Evolutionary conservation across 106 monocot species (phyloP).

Genomic region (Alisma plantagoaquatica): DNA sequence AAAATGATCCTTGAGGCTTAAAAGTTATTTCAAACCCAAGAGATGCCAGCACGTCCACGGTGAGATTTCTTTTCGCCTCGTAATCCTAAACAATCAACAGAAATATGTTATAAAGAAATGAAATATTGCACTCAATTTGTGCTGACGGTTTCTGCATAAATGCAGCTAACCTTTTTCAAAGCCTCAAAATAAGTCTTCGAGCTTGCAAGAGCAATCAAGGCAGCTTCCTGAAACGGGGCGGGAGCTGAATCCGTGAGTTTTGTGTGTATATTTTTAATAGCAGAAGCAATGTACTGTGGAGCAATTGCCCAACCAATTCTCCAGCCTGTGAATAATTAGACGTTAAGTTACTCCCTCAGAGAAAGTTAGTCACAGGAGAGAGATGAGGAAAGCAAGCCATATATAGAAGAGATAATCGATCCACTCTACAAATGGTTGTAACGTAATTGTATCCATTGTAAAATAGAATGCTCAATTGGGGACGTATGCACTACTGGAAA

Average conservation of each 20-base stretch:
- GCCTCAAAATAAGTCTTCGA: conserved; percentile 35
- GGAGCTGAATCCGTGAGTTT: conserved; percentile 91
- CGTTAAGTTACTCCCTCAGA: too few relatives aligned
- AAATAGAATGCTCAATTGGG: too few relatives aligned
- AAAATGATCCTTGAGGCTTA: conserved; percentile 75
- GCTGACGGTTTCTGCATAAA: too few relatives aligned
- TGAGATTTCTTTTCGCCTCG: conserved; percentile 57
- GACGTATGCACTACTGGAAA: too few relatives aligned
- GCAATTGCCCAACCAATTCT: conserved; percentile 93
- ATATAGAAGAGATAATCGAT: too few relatives aligned
- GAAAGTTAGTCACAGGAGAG: too few relatives aligned
- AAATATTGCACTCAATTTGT: conserved; percentile 1
- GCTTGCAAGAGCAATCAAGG: conserved; percentile 58
- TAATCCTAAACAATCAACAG: conserved; percentile 47
- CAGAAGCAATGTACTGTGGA: conserved; percentile 49
- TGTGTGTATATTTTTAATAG: conserved; percentile 76
- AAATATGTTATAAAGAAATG: neutral
- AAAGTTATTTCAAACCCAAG: conserved; percentile 53
- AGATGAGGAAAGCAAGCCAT: too few relatives aligned
- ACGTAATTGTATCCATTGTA: too few relatives aligned
- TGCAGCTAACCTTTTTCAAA: conserved; percentile 53
- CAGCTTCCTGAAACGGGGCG: conserved; percentile 94
- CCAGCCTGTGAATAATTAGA: conserved; percentile 74
- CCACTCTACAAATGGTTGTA: too few relatives aligned
- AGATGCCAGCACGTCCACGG: conserved; percentile 26